phyloP scores from a whole-genome alignment of 2,329 filamentous ascomycete genomes.

The Davidsoniella virescens region DNA sequence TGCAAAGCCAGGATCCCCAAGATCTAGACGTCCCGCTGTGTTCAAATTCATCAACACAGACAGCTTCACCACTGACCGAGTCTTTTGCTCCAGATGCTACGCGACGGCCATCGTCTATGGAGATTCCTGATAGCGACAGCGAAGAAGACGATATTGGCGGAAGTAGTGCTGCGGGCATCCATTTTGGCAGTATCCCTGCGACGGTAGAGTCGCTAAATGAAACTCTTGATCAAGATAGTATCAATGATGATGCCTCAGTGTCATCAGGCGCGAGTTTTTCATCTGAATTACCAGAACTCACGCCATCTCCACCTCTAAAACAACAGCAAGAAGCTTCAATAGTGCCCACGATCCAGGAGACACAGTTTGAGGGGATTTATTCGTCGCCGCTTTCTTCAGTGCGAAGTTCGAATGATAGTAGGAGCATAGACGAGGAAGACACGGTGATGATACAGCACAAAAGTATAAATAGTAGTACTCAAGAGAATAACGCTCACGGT shows the following conservation, averaged over 20 bases:
- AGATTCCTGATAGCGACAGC: constrained; percentile 11
- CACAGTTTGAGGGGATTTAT: background rate
- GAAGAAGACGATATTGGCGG: constrained; percentile 3
- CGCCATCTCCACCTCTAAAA: background rate
- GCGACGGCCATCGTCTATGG: constrained; percentile 3
- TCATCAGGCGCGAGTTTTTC: background rate
- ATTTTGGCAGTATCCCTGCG: background rate
- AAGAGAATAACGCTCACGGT: too few relatives aligned
- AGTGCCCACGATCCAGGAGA: background rate
- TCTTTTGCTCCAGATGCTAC: background rate
- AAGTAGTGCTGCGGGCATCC: background rate
- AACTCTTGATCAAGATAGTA: background rate
- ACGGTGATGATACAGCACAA: too few relatives aligned
- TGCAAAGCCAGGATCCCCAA: too few relatives aligned
- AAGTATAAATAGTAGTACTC: too few relatives aligned
- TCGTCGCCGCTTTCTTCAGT: constrained; percentile 1
- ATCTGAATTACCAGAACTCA: background rate
- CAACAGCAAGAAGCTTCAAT: background rate
- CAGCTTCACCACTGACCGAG: background rate
- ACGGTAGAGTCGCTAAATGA: background rate
- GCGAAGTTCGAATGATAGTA: too few relatives aligned
- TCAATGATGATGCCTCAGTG: background rate
- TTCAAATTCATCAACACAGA: background rate
- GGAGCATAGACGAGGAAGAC: too few relatives aligned
- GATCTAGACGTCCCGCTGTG: background rate